Conservation (phyloP, 1,284 basidiomycete genomes). For the Rhizopogon parksii region DNA sequence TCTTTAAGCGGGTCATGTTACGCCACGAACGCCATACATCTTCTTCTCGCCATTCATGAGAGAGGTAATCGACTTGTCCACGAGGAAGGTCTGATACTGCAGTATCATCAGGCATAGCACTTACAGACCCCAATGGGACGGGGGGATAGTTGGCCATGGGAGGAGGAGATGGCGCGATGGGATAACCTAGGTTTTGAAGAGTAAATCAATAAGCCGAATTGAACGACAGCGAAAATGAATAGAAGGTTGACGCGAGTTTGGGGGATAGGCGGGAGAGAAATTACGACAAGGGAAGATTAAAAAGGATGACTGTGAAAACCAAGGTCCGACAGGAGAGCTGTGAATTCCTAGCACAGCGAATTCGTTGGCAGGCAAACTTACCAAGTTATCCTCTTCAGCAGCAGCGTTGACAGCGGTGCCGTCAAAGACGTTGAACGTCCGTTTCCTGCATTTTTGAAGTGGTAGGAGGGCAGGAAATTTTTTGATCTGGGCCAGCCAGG, state of each 20-base stretch:
- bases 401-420: no score
- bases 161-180: neutral
- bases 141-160: constrained; percentile 63
- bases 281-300: constrained; percentile 13
- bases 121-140: constrained; percentile 58
- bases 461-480: no score
- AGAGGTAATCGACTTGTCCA: constrained; percentile 79
- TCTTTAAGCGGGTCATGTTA: constrained; percentile 97
- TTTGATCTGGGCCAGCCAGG: no score
- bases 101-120: constrained; percentile 59
- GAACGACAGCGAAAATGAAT: neutral
- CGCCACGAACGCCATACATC: constrained; percentile 99
- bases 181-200: neutral
- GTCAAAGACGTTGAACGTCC: no score
- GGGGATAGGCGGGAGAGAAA: constrained; percentile 4
- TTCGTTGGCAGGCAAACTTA: no score
- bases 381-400: no score
- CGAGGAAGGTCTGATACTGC: constrained; percentile 56
- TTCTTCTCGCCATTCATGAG: constrained; percentile 96
- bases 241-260: constrained; percentile 1
- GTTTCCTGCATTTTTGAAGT: no score
- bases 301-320: constrained; percentile 3
- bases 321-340: constrained; percentile 11
- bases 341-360: neutral
- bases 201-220: neutral